phyloP scores from a whole-genome alignment of 2,329 filamentous ascomycete genomes.

The Diaporthe humulicola region DNA sequence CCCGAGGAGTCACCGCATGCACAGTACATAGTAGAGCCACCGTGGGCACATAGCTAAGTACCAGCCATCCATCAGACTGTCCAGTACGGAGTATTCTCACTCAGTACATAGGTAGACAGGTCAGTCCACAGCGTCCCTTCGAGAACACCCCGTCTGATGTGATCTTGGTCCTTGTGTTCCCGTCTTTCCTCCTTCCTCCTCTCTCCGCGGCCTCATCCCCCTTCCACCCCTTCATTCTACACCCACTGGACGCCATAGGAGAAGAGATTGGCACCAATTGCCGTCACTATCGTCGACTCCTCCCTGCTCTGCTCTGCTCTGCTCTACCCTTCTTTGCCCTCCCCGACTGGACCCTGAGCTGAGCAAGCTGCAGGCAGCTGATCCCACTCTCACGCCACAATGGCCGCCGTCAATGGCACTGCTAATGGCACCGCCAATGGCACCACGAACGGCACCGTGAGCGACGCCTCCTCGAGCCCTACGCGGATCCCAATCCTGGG shows the following conservation, averaged over 20 bases:
- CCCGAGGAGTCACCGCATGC: slow-evolving; percentile 10
- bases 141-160: slow-evolving; percentile 18
- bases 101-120: slow-evolving; percentile 15
- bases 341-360: slow-evolving; percentile 12
- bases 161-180: slow-evolving; percentile 9
- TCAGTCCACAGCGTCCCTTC: slow-evolving; percentile 4
- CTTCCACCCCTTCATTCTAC: background rate
- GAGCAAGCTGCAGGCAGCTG: slow-evolving; percentile 38
- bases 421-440: slow-evolving; percentile 43
- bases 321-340: slow-evolving; percentile 22
- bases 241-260: slow-evolving; percentile 1
- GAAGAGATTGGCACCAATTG: background rate
- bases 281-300: background rate
- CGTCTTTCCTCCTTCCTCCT: background rate
- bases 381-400: slow-evolving; percentile 29
- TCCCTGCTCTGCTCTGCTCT: background rate
- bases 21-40: slow-evolving; percentile 2
- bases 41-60: slow-evolving; percentile 25
- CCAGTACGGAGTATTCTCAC: background rate
- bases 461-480: slow-evolving; percentile 52
- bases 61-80: background rate
- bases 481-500: slow-evolving; percentile 84
- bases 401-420: slow-evolving; percentile 42
- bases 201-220: background rate
- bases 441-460: slow-evolving; percentile 31